Percentiles rank a stretch among this genome's conserved stretches.
Conservation (phyloP, 1,284 basidiomycete genomes). For the Austropuccinia psidii region DNA sequence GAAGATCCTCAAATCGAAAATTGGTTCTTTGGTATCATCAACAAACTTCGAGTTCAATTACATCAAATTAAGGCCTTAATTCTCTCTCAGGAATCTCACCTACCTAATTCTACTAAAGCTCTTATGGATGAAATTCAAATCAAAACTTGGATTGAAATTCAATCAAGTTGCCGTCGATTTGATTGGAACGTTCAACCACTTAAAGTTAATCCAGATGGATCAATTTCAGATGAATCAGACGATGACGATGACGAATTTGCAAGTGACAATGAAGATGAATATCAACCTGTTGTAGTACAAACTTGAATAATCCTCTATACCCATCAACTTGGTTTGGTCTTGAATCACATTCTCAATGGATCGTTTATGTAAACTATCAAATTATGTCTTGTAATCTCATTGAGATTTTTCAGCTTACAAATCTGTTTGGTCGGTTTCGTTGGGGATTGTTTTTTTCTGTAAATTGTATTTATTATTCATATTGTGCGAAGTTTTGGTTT, state of each 20-base stretch:
- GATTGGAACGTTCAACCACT: constrained; percentile 34
- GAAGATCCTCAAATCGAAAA: constrained; percentile 35
- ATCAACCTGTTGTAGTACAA: neutral
- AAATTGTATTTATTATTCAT: too few relatives aligned
- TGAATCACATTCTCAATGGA: too few relatives aligned
- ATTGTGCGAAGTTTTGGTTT: too few relatives aligned
- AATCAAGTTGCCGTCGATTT: constrained; percentile 13
- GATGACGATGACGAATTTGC: neutral
- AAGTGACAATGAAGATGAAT: constrained; percentile 12
- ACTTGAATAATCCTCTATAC: too few relatives aligned
- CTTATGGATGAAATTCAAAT: constrained; percentile 4
- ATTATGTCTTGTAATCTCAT: too few relatives aligned
- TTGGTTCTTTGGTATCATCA: constrained; percentile 19
- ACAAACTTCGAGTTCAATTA: constrained; percentile 1
- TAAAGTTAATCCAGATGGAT: neutral
- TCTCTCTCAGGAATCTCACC: too few relatives aligned
- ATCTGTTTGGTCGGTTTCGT: too few relatives aligned
- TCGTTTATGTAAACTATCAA: too few relatives aligned
- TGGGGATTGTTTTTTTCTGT: too few relatives aligned
- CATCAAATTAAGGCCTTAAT: too few relatives aligned
- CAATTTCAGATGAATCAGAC: neutral
- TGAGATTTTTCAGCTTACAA: too few relatives aligned
- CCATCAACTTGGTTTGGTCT: too few relatives aligned
- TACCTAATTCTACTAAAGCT: neutral
- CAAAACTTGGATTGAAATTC: constrained; percentile 12